Evolutionary conservation across 495 filamentous ascomycete species (phyloP).

Genomic region (Emericellopsis terricola): DNA sequence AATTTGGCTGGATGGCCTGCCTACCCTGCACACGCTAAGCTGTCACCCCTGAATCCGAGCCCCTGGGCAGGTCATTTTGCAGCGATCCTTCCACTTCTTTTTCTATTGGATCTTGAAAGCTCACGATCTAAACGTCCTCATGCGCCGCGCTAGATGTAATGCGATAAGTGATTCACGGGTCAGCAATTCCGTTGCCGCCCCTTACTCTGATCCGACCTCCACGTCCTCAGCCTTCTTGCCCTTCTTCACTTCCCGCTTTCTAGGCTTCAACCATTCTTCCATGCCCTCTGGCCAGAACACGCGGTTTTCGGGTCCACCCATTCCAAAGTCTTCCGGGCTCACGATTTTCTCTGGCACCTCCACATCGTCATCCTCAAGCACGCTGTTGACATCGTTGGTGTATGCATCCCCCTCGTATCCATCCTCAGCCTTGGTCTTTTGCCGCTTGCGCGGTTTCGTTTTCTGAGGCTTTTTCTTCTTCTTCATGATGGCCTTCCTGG

Average conservation of each 20-base stretch:
- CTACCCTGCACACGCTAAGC: no score
- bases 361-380: constrained; percentile 23
- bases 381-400: constrained; percentile 28
- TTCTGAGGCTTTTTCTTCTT: constrained; percentile 11
- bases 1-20: no score
- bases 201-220: no score
- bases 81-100: no score
- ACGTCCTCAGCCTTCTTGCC: constrained; percentile 6
- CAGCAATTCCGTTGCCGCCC: no score
- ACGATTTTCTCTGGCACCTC: constrained; percentile 22
- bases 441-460: constrained; percentile 6
- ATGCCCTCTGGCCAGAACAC: constrained; percentile 86
- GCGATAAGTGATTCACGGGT: no score
- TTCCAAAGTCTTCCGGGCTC: constrained; percentile 54
- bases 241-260: constrained; percentile 50
- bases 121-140: no score
- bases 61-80: no score
- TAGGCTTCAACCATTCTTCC: constrained; percentile 79
- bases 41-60: no score
- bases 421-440: constrained; percentile 17
- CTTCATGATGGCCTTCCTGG: constrained; percentile 28
- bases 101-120: no score
- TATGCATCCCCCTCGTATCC: no score
- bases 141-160: no score
- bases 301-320: constrained; percentile 72